A percentile compares a stretch with the other conserved stretches of the same genome.
These are phyloP conservation scores for Mortierella sp. DNA, from an alignment of 371 early-diverging fungal species.

Conservation along the genomic window DNA sequence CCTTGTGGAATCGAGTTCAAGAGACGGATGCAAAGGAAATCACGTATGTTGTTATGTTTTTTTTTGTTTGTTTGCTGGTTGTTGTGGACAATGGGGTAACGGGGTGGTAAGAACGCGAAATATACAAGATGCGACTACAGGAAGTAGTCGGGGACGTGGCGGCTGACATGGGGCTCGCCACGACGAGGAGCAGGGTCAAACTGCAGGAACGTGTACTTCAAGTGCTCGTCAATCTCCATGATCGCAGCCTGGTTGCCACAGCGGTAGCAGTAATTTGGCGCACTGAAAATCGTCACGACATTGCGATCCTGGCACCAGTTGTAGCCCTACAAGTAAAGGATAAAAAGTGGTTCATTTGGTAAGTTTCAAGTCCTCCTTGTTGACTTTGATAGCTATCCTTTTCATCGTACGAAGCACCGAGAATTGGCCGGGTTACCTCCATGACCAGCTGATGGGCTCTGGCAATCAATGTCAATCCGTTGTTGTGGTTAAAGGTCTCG, in stretches of 20 bases:
- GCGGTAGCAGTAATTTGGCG: slow-evolving; percentile 97
- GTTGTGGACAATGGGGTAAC: slow-evolving; percentile 3
- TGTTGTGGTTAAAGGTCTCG: slow-evolving; percentile 89
- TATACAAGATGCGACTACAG: slow-evolving; percentile 69
- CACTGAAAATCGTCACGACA: slow-evolving; percentile 94
- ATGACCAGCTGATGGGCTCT: slow-evolving; percentile 98
- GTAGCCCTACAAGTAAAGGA: too few species aligned
- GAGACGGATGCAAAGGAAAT: neutral
- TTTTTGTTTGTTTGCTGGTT: neutral
- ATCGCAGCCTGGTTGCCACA: slow-evolving; percentile 98
- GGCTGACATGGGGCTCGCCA: slow-evolving; percentile 97
- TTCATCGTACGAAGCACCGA: too few species aligned
- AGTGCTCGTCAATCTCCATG: slow-evolving; percentile 97
- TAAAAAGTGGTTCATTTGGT: too few species aligned
- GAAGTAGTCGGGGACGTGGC: slow-evolving; percentile 99
- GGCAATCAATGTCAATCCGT: slow-evolving; percentile 93
- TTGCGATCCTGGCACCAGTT: slow-evolving; percentile 96
- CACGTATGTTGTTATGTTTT: neutral
- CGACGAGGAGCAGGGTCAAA: slow-evolving; percentile 99
- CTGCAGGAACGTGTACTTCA: slow-evolving; percentile 94
- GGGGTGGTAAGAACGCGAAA: slow-evolving; percentile 15
- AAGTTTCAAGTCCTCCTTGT: too few species aligned
- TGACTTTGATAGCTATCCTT: too few species aligned
- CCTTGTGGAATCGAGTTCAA: neutral
- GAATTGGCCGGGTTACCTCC: too few species aligned